Base-by-base conservation (phyloP, 2,329 filamentous ascomycete species). In the Purpureocillium takamizusanense region DNA sequence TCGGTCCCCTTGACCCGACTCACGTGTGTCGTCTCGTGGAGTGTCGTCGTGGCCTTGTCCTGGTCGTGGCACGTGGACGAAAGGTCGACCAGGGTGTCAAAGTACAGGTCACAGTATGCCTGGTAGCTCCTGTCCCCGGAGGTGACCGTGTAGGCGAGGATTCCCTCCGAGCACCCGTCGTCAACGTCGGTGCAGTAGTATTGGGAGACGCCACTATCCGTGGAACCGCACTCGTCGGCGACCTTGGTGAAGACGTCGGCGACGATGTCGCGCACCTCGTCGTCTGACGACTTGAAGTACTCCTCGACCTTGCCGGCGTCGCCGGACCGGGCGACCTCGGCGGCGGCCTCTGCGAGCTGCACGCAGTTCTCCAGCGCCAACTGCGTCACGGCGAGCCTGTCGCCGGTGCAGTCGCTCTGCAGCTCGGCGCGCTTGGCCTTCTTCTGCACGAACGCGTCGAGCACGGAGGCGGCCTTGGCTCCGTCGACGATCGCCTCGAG, bases 1-100 rank as follows among this genome's bases (percentile, higher is more conserved):
- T 68, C 55, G 4, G 77, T 81, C 9, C 76, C 74, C 37, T 72
- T 73, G 45, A 56, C 60, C 67, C 50, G 68, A 60, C 15, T 70
- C 65, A 70, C 45, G 51, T 83, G 80, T 10, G 78, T 81, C 46
- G 70, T 65, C 65, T 84, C 80, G 51, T 84, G 80, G 11, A 84
- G 56, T 21, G 69, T 69, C 16, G 78, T 82, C 13, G 73, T 79
- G 6, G 73, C 74, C 59, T 79, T 74, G 51, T 82, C 78, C 58
- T 83, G 78, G 4, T 51, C 68, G 52, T 82, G 76, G 62, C 80
- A 84, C 1, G 53, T 59, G 8, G 48, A 48, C 13, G 69, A 59
- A 16, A 75, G 42, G 2, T 66, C 63, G 0, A 72, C 62, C 10
- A 83, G 64, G 10, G 55, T 60, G 36, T 51, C 70, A 63, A 78